phyloP scores from a whole-genome alignment of 1,139 yeast species.

The Spathaspora sp. region DNA sequence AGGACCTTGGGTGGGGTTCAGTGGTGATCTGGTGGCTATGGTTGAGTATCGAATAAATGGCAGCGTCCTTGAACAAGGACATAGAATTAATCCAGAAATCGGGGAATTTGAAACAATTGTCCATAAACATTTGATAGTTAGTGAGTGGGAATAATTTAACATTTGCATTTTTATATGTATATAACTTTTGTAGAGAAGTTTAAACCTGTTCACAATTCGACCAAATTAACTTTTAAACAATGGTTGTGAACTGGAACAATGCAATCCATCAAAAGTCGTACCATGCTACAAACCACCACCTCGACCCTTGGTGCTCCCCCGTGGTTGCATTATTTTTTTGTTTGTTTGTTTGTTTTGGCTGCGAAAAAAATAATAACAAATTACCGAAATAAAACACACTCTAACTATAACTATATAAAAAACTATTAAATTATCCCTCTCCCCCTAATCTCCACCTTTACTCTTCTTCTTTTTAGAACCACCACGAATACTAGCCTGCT shows the following conservation, averaged over 20 bases:
- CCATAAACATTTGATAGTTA: conserved; percentile 34
- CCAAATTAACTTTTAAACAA: no score
- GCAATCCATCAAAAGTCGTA: no score
- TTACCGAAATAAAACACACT: not conserved
- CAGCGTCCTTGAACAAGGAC: conserved; percentile 22
- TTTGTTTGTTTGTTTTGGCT: no score
- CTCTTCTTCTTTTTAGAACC: conserved; percentile 7
- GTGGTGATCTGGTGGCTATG: conserved; percentile 50
- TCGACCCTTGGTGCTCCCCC: no score
- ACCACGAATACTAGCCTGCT: conserved; percentile 2
- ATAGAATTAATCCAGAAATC: conserved; percentile 19
- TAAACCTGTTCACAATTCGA: no score
- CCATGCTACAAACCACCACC: no score
- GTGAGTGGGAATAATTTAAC: conserved; percentile 43
- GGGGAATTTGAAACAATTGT: conserved; percentile 27
- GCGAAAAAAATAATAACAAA: not conserved
- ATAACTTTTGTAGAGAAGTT: no score
- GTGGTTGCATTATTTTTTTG: no score
- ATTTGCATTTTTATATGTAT: not conserved
- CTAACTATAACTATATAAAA: not conserved
- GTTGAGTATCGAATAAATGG: conserved; percentile 25
- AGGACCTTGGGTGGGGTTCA: conserved; percentile 61
- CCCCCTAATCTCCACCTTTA: not conserved
- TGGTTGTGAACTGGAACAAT: no score
- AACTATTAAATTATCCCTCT: not conserved